Conservation (phyloP, 192 early-diverging fungal species). For the Backusella luteola region DNA sequence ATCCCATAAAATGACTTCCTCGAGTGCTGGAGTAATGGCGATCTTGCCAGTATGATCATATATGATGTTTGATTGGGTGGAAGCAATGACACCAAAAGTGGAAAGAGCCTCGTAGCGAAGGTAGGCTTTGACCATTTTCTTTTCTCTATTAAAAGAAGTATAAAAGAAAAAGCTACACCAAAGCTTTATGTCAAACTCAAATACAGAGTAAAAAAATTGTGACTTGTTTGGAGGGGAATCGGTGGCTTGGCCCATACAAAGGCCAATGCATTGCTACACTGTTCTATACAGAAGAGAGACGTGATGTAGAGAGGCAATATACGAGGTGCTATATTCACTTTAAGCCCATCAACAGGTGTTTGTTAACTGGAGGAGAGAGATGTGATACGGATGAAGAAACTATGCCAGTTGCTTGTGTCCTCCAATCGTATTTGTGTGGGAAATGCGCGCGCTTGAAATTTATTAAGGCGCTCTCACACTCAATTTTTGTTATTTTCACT, state of each 20-base stretch:
- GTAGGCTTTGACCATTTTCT: conserved; percentile 70
- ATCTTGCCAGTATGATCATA: conserved; percentile 70
- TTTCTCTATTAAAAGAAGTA: background rate
- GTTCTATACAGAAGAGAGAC: background rate
- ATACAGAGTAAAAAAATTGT: conserved; percentile 6
- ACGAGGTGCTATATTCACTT: too few relatives aligned
- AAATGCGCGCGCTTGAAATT: background rate
- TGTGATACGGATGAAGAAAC: background rate
- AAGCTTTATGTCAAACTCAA: background rate
- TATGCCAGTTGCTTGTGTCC: background rate
- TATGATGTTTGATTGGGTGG: conserved; percentile 63
- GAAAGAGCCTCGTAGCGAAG: conserved; percentile 77
- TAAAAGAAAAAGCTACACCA: background rate
- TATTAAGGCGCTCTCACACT: background rate
- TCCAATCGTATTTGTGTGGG: background rate
- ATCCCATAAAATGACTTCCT: conserved; percentile 84
- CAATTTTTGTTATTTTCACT: background rate
- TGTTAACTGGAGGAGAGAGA: background rate
- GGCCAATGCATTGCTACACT: background rate
- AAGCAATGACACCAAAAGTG: conserved; percentile 84
- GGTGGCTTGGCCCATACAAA: background rate
- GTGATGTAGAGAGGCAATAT: background rate
- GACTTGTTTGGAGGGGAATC: background rate
- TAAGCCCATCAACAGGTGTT: background rate
- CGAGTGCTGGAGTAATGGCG: conserved; percentile 80